A percentile compares a stretch with the other conserved stretches of the same genome.
Evolutionary conservation across 805 yeast species (phyloP).

Genomic region (Priceomyces castillae): DNA sequence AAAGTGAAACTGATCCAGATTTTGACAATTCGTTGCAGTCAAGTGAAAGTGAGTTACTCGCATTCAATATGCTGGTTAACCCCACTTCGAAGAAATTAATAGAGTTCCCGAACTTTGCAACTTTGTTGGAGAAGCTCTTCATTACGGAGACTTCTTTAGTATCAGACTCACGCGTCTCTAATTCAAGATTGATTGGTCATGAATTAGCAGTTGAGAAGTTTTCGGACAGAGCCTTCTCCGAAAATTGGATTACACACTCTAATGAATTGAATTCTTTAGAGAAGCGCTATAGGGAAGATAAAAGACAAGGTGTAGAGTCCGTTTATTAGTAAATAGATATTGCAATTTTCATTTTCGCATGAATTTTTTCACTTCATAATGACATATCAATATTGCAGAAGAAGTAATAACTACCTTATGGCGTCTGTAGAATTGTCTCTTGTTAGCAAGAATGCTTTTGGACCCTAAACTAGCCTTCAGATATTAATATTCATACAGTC

Average conservation of each 20-base stretch:
- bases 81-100: neutral
- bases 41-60: constrained; percentile 6
- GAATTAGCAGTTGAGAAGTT: constrained; percentile 51
- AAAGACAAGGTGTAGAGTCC: constrained; percentile 23
- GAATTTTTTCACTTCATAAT: no score
- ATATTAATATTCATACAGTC: no score
- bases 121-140: constrained; percentile 45
- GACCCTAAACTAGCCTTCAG: no score
- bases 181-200: constrained; percentile 46
- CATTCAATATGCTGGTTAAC: constrained; percentile 12
- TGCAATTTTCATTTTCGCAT: no score
- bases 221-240: constrained; percentile 57
- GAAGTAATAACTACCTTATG: no score
- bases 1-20: constrained; percentile 71
- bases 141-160: constrained; percentile 27
- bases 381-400: no score
- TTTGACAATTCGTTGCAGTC: constrained; percentile 21
- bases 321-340: constrained; percentile 19
- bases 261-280: constrained; percentile 21
- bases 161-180: constrained; percentile 30
- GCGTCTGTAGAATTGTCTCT: no score
- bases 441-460: no score
- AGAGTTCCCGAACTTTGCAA: constrained; percentile 47
- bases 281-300: constrained; percentile 25
- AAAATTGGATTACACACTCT: constrained; percentile 46